Conservation (phyloP, 2,329 filamentous ascomycete species). For the Pseudogymnoascus sp. region DNA sequence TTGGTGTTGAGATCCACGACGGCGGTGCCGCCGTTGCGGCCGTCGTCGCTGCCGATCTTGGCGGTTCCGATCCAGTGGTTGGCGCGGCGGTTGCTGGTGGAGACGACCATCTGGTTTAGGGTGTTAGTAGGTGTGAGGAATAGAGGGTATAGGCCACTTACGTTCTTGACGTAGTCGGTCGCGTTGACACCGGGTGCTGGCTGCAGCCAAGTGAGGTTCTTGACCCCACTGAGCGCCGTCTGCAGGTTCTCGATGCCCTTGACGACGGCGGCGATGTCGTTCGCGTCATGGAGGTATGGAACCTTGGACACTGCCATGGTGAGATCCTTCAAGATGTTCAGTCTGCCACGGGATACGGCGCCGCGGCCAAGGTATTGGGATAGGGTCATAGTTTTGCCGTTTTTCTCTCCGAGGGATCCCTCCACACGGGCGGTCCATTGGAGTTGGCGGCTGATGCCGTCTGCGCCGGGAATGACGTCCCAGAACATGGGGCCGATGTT, state of each 20-base stretch:
- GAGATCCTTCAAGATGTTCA: slow-evolving; percentile 50
- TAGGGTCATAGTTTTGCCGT: slow-evolving; percentile 30
- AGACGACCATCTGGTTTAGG: slow-evolving; percentile 13
- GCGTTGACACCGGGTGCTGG: slow-evolving; percentile 44
- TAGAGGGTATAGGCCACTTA: slow-evolving; percentile 23
- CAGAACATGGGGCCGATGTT: slow-evolving; percentile 57
- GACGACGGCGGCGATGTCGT: slow-evolving; percentile 54
- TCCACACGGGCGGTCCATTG: slow-evolving; percentile 61
- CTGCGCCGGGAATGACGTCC: slow-evolving; percentile 47
- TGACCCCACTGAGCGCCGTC: slow-evolving; percentile 42
- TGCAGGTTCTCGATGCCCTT: slow-evolving; percentile 53
- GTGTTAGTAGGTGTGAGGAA: neutral
- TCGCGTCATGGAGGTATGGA: slow-evolving; percentile 47
- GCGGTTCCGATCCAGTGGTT: slow-evolving; percentile 48
- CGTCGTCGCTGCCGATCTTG: slow-evolving; percentile 51
- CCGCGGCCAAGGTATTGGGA: slow-evolving; percentile 58
- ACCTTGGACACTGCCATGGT: slow-evolving; percentile 49
- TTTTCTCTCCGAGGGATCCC: slow-evolving; percentile 24
- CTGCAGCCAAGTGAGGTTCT: slow-evolving; percentile 45
- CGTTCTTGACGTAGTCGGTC: slow-evolving; percentile 46
- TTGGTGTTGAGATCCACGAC: slow-evolving; percentile 56
- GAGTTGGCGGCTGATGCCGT: slow-evolving; percentile 54
- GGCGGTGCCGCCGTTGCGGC: slow-evolving; percentile 41
- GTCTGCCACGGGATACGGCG: slow-evolving; percentile 48
- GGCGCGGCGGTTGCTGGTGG: slow-evolving; percentile 31